These are phyloP conservation scores for Rhodotorula diobovata DNA, from an alignment of 768 basidiomycete species.

Conservation along the genomic window DNA sequence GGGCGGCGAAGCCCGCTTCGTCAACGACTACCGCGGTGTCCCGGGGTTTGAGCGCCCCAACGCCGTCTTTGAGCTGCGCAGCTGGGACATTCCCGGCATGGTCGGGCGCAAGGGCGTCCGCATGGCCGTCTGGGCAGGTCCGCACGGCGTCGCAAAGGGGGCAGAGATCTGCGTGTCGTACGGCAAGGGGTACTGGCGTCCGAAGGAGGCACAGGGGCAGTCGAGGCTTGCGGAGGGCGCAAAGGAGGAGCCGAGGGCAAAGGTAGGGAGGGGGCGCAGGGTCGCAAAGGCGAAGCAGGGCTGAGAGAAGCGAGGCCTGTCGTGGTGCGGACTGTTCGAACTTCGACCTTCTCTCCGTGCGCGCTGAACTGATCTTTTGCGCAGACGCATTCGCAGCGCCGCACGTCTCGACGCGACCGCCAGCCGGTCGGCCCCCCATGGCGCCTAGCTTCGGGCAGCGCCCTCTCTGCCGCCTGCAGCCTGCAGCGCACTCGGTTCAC, in stretches of 20 bases:
- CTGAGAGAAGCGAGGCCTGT: not conserved
- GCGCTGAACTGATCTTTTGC: too few relatives aligned
- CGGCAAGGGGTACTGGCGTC: slow-evolving; percentile 53
- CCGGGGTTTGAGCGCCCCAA: slow-evolving; percentile 57
- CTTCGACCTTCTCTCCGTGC: too few relatives aligned
- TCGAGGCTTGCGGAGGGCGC: too few relatives aligned
- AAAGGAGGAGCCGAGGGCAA: not conserved
- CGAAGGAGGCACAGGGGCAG: slow-evolving; percentile 59
- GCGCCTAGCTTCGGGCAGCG: too few relatives aligned
- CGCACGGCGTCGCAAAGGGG: slow-evolving; percentile 63
- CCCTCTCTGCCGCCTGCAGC: too few relatives aligned
- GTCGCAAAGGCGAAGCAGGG: not conserved
- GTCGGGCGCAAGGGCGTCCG: slow-evolving; percentile 47
- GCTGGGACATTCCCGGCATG: slow-evolving; percentile 3
- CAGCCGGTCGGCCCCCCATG: too few relatives aligned
- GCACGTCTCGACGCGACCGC: too few relatives aligned
- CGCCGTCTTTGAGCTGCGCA: slow-evolving; percentile 58
- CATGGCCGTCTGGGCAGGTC: slow-evolving; percentile 70
- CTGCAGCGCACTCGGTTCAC: too few relatives aligned
- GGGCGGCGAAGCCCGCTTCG: slow-evolving; percentile 73
- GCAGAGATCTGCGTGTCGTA: slow-evolving; percentile 84
- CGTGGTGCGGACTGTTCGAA: not conserved
- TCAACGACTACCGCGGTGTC: slow-evolving; percentile 88
- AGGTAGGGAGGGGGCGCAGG: not conserved
- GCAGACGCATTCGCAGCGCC: too few relatives aligned